Conservation (phyloP, 2,329 filamentous ascomycete genomes). For the Trichoderma koningii region DNA sequence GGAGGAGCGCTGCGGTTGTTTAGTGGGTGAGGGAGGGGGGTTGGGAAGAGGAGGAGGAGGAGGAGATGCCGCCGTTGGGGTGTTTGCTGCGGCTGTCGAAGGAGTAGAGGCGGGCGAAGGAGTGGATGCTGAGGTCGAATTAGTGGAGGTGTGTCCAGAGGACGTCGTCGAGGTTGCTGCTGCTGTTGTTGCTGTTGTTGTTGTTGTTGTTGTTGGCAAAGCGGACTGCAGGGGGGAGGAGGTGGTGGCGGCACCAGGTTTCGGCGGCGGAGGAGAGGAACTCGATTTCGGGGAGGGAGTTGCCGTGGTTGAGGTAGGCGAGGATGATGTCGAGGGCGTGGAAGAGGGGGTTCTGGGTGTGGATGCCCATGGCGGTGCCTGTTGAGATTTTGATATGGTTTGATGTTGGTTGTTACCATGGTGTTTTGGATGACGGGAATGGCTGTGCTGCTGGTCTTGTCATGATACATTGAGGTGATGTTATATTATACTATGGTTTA, state of each 20-base stretch:
- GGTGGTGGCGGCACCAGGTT: neutral
- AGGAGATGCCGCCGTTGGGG: too few relatives aligned
- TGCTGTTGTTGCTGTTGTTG: too few relatives aligned
- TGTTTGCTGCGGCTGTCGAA: neutral
- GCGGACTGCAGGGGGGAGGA: neutral
- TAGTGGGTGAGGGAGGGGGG: neutral
- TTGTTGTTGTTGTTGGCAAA: too few relatives aligned
- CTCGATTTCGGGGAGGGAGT: neutral
- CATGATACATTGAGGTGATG: too few relatives aligned
- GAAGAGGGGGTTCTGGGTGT: neutral
- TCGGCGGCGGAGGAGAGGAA: neutral
- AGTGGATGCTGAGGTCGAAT: neutral
- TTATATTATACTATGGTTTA: too few relatives aligned
- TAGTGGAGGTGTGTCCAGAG: neutral
- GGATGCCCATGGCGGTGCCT: neutral
- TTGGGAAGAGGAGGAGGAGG: too few relatives aligned
- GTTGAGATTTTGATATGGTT: neutral
- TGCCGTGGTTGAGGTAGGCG: constrained; percentile 5
- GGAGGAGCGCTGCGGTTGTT: neutral
- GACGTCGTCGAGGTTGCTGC: neutral
- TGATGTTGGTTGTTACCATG: too few relatives aligned
- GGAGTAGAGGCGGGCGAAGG: neutral
- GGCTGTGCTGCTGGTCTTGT: too few relatives aligned
- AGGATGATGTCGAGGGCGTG: constrained; percentile 6
- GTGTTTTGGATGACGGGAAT: too few relatives aligned